Evolutionary conservation across 495 filamentous ascomycete genomes (phyloP).

Genomic region (Tricharina praecox): DNA sequence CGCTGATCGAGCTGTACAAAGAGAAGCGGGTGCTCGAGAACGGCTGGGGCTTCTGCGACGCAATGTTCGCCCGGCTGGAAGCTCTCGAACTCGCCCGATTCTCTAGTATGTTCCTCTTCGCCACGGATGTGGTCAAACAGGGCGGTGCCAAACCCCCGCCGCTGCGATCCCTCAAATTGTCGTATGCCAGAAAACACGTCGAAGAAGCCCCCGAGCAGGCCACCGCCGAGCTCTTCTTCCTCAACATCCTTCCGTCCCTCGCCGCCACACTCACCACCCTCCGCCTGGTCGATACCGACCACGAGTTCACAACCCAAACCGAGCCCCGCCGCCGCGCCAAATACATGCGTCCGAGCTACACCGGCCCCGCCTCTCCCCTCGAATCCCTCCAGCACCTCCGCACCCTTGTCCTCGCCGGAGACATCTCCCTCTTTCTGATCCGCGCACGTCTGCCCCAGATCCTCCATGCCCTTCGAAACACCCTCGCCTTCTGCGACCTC

Average conservation of each 20-base stretch:
- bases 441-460: conserved; percentile 14
- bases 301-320: conserved; percentile 8
- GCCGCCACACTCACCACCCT: conserved; percentile 17
- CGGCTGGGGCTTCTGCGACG: conserved; percentile 10
- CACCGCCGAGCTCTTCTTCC: conserved; percentile 8
- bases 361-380: conserved; percentile 9
- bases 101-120: conserved; percentile 17
- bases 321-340: conserved; percentile 5
- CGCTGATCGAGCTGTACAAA: conserved; percentile 14
- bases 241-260: conserved; percentile 11
- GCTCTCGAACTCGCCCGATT: conserved; percentile 12
- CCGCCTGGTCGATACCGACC: conserved; percentile 16
- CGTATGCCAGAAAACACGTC: conserved; percentile 18
- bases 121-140: conserved; percentile 4
- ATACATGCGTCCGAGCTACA: neutral
- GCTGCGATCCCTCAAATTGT: conserved; percentile 12
- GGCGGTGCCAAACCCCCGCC: conserved; percentile 1
- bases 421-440: conserved; percentile 21
- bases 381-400: conserved; percentile 17
- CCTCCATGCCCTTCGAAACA: conserved; percentile 11
- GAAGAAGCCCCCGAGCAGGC: neutral
- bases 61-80: conserved; percentile 7
- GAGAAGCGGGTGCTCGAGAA: conserved; percentile 3
- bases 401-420: conserved; percentile 13
- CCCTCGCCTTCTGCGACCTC: conserved; percentile 15